phyloP scores from a whole-genome alignment of 371 early-diverging fungal species.

The Blastocladiella emersonii region DNA sequence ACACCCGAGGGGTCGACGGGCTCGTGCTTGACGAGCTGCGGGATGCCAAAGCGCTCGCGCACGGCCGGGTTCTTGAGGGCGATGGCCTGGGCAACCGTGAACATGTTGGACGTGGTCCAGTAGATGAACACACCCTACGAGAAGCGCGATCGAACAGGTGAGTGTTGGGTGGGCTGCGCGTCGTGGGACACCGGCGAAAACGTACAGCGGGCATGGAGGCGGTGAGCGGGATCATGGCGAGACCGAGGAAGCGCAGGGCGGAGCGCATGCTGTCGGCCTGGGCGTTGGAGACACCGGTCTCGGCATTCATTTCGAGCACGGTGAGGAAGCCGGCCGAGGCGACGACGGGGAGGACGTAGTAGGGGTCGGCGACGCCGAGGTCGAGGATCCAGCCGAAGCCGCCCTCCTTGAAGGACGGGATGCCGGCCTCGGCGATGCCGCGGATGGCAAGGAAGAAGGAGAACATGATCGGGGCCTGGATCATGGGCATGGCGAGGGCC shows the following conservation, averaged over 20 bases:
- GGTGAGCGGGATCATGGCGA: constrained; percentile 52
- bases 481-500: constrained; percentile 42
- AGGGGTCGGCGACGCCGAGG: constrained; percentile 65
- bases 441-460: constrained; percentile 75
- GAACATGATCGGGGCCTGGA: constrained; percentile 78
- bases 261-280: constrained; percentile 37
- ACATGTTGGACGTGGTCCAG: constrained; percentile 63
- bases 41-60: constrained; percentile 34
- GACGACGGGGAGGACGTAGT: constrained; percentile 60
- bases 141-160: background rate
- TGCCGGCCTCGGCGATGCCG: constrained; percentile 64
- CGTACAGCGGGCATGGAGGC: constrained; percentile 61
- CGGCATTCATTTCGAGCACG: constrained; percentile 39
- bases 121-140: constrained; percentile 64
- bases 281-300: constrained; percentile 4
- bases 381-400: constrained; percentile 74
- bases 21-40: constrained; percentile 27
- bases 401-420: constrained; percentile 64
- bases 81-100: constrained; percentile 54
- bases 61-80: constrained; percentile 43
- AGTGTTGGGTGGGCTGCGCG: background rate
- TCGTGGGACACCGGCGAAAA: background rate
- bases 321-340: constrained; percentile 58
- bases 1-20: constrained; percentile 6
- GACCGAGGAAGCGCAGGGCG: constrained; percentile 45